Conservation (phyloP, 495 filamentous ascomycete genomes). For the Penicillium coffeae region DNA sequence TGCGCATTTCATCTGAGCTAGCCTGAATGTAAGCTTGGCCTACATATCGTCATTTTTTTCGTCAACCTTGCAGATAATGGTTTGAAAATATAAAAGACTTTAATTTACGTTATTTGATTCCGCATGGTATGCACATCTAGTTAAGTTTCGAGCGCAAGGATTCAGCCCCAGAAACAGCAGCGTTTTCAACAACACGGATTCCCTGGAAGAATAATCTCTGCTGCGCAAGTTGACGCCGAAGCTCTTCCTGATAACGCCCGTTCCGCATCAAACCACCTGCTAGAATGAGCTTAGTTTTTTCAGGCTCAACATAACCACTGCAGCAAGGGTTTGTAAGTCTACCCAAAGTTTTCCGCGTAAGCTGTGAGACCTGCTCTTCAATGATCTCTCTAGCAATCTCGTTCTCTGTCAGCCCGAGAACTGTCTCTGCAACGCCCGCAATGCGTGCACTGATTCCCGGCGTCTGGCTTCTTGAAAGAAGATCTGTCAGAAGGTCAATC, state of each 20-base stretch:
- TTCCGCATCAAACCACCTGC: slow-evolving; percentile 27
- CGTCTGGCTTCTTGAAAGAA: slow-evolving; percentile 11
- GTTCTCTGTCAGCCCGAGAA: slow-evolving; percentile 9
- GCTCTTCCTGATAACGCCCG: slow-evolving; percentile 11
- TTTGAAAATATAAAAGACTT: background rate
- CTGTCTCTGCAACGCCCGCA: slow-evolving; percentile 18
- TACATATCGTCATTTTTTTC: too few relatives aligned
- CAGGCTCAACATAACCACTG: slow-evolving; percentile 9
- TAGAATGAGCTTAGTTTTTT: slow-evolving; percentile 18
- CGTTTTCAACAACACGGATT: slow-evolving; percentile 14
- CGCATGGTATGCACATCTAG: background rate
- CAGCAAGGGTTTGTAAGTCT: slow-evolving; percentile 16
- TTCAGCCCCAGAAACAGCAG: slow-evolving; percentile 6
- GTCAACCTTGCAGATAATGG: background rate
- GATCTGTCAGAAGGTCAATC: slow-evolving; percentile 19
- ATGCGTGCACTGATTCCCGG: slow-evolving; percentile 20
- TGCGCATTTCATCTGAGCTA: too few relatives aligned
- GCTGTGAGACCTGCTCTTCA: slow-evolving; percentile 7
- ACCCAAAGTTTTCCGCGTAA: slow-evolving; percentile 19
- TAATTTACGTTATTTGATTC: too few relatives aligned
- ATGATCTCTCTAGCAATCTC: slow-evolving; percentile 18
- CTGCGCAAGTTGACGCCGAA: slow-evolving; percentile 6
- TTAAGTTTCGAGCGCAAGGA: background rate
- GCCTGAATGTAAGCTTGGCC: too few relatives aligned
- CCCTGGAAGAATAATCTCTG: slow-evolving; percentile 7